Conservation (phyloP, 345 rosid genomes). For the Durio zibethinus region DNA sequence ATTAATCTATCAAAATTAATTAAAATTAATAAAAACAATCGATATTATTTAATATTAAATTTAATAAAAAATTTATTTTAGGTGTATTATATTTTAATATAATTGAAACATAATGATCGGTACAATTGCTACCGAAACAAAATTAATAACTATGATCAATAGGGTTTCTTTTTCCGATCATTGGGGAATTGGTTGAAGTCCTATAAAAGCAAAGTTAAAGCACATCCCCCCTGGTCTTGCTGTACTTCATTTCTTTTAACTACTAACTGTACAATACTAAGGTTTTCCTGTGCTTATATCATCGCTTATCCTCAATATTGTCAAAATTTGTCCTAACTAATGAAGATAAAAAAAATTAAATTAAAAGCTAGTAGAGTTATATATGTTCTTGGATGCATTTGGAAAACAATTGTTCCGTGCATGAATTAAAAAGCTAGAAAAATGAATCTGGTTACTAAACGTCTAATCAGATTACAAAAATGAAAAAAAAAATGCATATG, state of each 20-base stretch:
- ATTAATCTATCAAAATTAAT: too few species aligned
- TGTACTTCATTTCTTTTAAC: not conserved
- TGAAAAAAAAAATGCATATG: too few species aligned
- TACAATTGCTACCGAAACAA: too few species aligned
- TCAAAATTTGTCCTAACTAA: not conserved
- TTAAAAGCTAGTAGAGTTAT: not conserved
- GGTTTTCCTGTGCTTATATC: not conserved
- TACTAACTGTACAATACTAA: not conserved
- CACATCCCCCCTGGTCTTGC: not conserved
- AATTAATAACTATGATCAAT: too few species aligned
- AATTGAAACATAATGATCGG: too few species aligned
- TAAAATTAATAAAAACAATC: too few species aligned
- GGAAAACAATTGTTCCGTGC: conserved; percentile 18
- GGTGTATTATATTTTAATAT: too few species aligned
- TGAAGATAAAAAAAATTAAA: not conserved
- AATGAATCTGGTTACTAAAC: conserved; percentile 8
- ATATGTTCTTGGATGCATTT: not conserved
- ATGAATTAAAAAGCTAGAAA: conserved; percentile 6
- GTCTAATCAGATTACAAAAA: conserved; percentile 18
- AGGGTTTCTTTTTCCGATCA: not conserved
- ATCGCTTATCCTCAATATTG: not conserved
- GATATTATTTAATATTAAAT: too few species aligned
- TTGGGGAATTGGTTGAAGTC: not conserved
- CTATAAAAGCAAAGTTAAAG: not conserved
- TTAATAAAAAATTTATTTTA: too few species aligned